phyloP scores from a whole-genome alignment of 768 basidiomycete genomes.

The Mycena kentingensis region DNA sequence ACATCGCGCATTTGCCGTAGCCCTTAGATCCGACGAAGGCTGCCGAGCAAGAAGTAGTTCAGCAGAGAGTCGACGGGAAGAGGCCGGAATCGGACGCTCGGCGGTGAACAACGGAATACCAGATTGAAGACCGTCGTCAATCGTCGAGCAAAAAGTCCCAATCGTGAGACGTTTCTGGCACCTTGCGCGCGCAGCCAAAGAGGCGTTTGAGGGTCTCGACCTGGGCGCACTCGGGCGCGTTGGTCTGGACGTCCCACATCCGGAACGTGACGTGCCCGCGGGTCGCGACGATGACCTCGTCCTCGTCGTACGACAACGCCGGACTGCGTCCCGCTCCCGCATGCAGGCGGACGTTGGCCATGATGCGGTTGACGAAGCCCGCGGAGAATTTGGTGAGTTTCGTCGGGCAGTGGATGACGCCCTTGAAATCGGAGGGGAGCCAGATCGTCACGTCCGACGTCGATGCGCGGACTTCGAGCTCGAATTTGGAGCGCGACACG shows the following conservation, averaged over 20 bases:
- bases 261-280: constrained; percentile 63
- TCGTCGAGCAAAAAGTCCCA: constrained; percentile 84
- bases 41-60: no score
- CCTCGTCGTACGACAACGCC: constrained; percentile 48
- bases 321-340: no score
- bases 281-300: constrained; percentile 67
- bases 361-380: constrained; percentile 72
- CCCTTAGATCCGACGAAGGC: no score
- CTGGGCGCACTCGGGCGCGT: constrained; percentile 61
- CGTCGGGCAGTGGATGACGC: constrained; percentile 59
- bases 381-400: constrained; percentile 58
- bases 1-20: no score
- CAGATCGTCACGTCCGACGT: constrained; percentile 73
- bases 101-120: no score
- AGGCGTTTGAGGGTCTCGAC: constrained; percentile 67
- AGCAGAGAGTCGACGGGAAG: no score
- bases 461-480: constrained; percentile 65
- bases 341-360: constrained; percentile 53
- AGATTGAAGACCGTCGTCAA: no score
- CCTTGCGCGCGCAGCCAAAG: constrained; percentile 59
- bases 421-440: constrained; percentile 79
- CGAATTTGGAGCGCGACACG: constrained; percentile 54
- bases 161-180: constrained; percentile 59
- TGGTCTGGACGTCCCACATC: constrained; percentile 77
- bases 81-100: no score